A percentile compares a stretch with the other conserved stretches of the same genome.
Evolutionary conservation across 805 yeast species (phyloP).

Genomic region (Lipomyces spencermartinsiae): DNA sequence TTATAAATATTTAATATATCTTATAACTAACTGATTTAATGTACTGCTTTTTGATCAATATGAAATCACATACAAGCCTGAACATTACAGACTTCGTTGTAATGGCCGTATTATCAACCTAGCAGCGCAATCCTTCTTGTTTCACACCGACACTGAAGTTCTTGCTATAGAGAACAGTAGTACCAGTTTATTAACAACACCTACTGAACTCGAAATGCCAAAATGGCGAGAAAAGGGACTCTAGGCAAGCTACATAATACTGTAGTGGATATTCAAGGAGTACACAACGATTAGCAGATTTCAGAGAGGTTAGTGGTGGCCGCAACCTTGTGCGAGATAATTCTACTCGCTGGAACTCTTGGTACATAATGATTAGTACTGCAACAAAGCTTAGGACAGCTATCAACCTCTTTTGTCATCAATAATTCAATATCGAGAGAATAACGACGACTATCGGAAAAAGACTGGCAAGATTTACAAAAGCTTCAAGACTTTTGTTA

Average conservation of each 20-base stretch:
- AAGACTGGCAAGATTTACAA: not conserved
- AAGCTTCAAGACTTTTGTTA: not conserved
- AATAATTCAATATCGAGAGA: not conserved
- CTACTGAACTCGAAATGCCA: not conserved
- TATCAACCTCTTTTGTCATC: not conserved
- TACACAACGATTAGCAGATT: constrained; percentile 3
- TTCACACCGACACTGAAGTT: too few species aligned
- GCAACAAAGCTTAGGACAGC: not conserved
- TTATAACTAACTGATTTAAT: too few species aligned
- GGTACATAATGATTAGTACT: constrained; percentile 5
- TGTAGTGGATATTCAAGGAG: not conserved
- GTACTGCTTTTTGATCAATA: too few species aligned
- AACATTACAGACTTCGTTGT: too few species aligned
- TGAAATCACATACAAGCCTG: too few species aligned
- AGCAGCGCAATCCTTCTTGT: too few species aligned
- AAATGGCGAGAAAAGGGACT: constrained; percentile 8
- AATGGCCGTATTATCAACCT: too few species aligned
- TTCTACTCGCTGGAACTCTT: constrained; percentile 11
- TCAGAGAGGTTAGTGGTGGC: not conserved
- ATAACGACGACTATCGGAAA: not conserved
- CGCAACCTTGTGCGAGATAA: not conserved
- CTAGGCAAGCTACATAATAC: constrained; percentile 10
- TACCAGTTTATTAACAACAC: too few species aligned
- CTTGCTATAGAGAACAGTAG: too few species aligned
- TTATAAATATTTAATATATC: too few species aligned